Evolutionary conservation across 352 stramenopile species (phyloP), one percentile per base, ranked within the genome.

Genomic region (Pythium volutum): DNA sequence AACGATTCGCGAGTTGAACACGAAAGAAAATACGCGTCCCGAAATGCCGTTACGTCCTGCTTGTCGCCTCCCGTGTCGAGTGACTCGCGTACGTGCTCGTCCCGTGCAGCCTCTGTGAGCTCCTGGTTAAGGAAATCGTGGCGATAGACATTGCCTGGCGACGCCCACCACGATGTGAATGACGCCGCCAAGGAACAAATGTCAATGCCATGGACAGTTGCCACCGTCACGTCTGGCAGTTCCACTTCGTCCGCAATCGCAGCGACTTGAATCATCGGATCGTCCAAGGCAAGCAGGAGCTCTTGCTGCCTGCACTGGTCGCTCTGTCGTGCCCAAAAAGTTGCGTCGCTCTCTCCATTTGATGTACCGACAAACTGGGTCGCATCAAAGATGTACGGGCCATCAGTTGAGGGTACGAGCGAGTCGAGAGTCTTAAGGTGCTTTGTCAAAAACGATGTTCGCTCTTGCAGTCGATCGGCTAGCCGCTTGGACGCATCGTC

Each of bases 91-190:
- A 87, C 74, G 3, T 57, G 52, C 9, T 69, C 64, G 29, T 75
- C 81, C 2, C 36, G 46, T 9, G 67, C 63, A n/a, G 79, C 81
- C 42, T 86, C 77, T 16, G 73, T 43, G 4, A 75, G 58, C 39
- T 89, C 79, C 23, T 72, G 67, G 23, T 73, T 69, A 15, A 91
- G 48, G 42, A 88, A 88, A 2, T 81, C 70, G 15, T 71, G 57
- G 9, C 82, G 79, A 47, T 79, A 62, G n/a, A 74, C 71, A 36
- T 89, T 89, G 3, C 69, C 61, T 43, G 52, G 42, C 16, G 69
- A 57, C 38, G 53, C 64, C 82, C 80, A 91, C 82, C 82, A 91
- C 4, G 70, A 58, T 9, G 86, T 48, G 58, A 91, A 91, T 39
- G 73, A 70, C 0, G 56, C 63, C 0, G 80, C 75, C 1, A 87